Percentiles rank a stretch among this genome's conserved stretches.
Conservation (phyloP, 805 yeast genomes). For the Pichia nanzhaoensis region DNA sequence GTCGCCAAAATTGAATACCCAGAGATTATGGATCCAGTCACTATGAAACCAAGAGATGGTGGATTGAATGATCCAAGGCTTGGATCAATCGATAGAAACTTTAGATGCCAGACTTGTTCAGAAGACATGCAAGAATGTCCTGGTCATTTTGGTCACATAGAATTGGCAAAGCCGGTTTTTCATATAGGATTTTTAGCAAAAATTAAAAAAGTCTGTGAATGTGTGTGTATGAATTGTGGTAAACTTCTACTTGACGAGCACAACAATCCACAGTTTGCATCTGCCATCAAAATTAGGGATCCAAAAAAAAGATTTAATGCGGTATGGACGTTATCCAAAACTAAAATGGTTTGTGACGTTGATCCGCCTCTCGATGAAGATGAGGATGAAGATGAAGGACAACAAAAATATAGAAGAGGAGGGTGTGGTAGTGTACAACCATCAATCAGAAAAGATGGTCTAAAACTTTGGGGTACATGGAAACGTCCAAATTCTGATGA, state of each 20-base stretch:
- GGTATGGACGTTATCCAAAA: constrained; percentile 87
- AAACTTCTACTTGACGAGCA: constrained; percentile 79
- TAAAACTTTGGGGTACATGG: constrained; percentile 98
- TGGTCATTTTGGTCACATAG: constrained; percentile 99
- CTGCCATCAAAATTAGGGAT: constrained; percentile 82
- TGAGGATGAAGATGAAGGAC: constrained; percentile 35
- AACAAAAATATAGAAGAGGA: constrained; percentile 49
- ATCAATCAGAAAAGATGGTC: constrained; percentile 89
- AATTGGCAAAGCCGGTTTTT: constrained; percentile 95
- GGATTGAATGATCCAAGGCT: constrained; percentile 96
- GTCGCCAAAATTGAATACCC: constrained; percentile 98
- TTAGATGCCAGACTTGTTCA: constrained; percentile 98
- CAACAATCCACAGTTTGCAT: constrained; percentile 71
- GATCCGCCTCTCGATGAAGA: constrained; percentile 63
- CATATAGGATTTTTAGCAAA: constrained; percentile 93
- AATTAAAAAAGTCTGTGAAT: constrained; percentile 91
- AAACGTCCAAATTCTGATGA: constrained; percentile 72
- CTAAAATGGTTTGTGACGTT: constrained; percentile 94
- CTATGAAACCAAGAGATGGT: constrained; percentile 90
- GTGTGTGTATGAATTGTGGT: constrained; percentile 99
- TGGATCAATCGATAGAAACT: constrained; percentile 95
- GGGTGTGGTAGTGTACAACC: constrained; percentile 99
- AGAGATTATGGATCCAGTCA: constrained; percentile 98
- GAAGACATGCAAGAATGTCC: constrained; percentile 99
- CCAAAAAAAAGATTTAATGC: constrained; percentile 96